Base-by-base conservation (phyloP, 2,329 filamentous ascomycete genomes). In the Colletotrichum magnum region DNA sequence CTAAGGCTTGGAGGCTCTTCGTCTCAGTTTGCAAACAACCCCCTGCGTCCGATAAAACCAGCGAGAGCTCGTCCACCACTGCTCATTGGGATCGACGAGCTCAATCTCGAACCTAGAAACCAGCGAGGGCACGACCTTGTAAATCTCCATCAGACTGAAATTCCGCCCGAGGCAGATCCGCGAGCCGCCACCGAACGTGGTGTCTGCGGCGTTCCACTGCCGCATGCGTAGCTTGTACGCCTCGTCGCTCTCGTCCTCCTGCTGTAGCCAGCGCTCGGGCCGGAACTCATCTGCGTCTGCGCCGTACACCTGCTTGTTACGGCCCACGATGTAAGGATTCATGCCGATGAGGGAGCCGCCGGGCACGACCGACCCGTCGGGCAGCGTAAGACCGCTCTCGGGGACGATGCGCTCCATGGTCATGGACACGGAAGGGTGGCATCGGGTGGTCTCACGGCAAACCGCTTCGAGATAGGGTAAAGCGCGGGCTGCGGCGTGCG, bases 401-500 rank as follows among this genome's bases (percentile, higher is more conserved):
- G 86, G 86, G 0, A 88, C 86, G 18, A 84, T 74, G 1, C 87
- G 84, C 73, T 88, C 85, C 16, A 89, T 78, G 4, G 82, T 74
- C 71, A 87, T 80, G 10, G 79, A 82, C 2, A 87, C 78, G 2
- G 79, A 80, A 1, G 87, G 85, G 70, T 87, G 84, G 12, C 87
- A 75, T 3, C 87, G 81, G 71, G 85, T 76, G 0, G 83, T 80
- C 74, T 90, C 88, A 21, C 82, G 84, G 21, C 89, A 79, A 2
- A 86, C 82, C 3, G 86, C 86, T 51, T 85, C 79, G 10, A 89
- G 81, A 73, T 87, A 85, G 18, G 76, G 78, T 12, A 81, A 76
- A 28, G 73, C 75, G 28, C 72, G 78, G 43, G 76, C 69, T 10
- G 78, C 77, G 2, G 64, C 72, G 51, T 81, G 75, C 4, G 66